Conservation (phyloP, 1,284 basidiomycete species). For the Sparassis latifolia region DNA sequence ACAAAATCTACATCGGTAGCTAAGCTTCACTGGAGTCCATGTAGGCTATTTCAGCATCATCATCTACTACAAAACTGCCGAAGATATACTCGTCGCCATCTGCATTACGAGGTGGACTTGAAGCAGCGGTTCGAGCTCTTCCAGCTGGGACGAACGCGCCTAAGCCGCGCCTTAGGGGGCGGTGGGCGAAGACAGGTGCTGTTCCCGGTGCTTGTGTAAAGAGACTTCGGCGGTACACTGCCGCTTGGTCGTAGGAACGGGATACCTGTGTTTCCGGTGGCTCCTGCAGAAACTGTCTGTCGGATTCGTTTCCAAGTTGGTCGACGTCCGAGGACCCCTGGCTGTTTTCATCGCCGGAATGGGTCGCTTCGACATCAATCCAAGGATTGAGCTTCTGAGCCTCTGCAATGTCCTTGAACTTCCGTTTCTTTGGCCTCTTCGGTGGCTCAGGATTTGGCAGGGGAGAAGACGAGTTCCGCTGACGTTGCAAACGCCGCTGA, state of each 20-base stretch:
- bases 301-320: conserved; percentile 60
- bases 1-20: not conserved
- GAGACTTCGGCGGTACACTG: conserved; percentile 62
- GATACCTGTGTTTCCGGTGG: conserved; percentile 65
- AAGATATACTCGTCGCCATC: conserved; percentile 55
- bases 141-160: conserved; percentile 10
- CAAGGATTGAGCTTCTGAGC: conserved; percentile 40
- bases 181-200: conserved; percentile 48
- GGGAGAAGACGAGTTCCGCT: conserved; percentile 23
- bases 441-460: conserved; percentile 15
- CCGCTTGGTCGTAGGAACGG: conserved; percentile 68
- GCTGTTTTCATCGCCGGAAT: conserved; percentile 76
- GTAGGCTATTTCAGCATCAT: conserved; percentile 45
- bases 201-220: conserved; percentile 54
- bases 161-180: conserved; percentile 38
- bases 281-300: conserved; percentile 63
- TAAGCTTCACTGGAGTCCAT: conserved; percentile 4
- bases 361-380: conserved; percentile 63
- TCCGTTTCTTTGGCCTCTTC: conserved; percentile 28
- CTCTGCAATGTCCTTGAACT: conserved; percentile 25
- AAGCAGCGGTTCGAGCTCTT: conserved; percentile 28
- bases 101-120: conserved; percentile 52
- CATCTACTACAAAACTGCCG: conserved; percentile 73
- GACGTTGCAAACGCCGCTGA: conserved; percentile 39
- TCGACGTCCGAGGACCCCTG: conserved; percentile 52